A percentile compares a stretch with the other conserved stretches of the same genome.
Conservation (phyloP, 148 eudicot genomes). For the Simmondsia chinensis region DNA sequence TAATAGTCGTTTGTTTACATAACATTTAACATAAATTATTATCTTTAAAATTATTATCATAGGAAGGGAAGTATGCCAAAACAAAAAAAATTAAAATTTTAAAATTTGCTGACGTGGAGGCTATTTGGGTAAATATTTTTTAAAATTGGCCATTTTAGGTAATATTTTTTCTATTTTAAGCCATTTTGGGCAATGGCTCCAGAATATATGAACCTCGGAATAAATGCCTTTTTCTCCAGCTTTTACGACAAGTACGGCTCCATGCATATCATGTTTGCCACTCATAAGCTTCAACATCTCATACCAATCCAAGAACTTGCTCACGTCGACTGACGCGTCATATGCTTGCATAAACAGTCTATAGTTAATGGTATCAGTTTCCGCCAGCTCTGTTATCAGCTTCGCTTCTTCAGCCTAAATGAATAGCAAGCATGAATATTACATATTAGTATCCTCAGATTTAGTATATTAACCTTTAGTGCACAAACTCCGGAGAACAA, state of each 20-base stretch:
- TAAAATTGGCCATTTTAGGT: too few relatives aligned
- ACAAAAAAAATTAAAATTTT: too few relatives aligned
- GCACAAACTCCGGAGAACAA: too few relatives aligned
- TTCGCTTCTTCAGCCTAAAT: conserved; percentile 87
- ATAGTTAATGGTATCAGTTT: conserved; percentile 53
- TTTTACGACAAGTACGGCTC: conserved; percentile 65
- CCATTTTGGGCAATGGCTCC: background rate
- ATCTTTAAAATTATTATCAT: too few relatives aligned
- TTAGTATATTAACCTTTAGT: too few relatives aligned
- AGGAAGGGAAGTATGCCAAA: too few relatives aligned
- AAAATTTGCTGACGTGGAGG: too few relatives aligned
- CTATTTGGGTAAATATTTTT: too few relatives aligned
- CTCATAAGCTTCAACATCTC: conserved; percentile 77
- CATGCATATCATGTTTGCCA: conserved; percentile 71
- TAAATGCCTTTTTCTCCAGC: conserved; percentile 41
- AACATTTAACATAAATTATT: too few relatives aligned
- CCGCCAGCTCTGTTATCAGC: conserved; percentile 70
- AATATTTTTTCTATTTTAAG: background rate
- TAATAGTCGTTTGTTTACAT: too few relatives aligned
- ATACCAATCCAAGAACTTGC: conserved; percentile 69
- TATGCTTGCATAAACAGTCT: conserved; percentile 75
- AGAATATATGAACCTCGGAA: conserved; percentile 42
- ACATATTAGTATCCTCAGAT: too few relatives aligned
- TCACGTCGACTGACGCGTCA: conserved; percentile 49
- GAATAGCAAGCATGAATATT: conserved; percentile 12